phyloP scores from a whole-genome alignment of 768 basidiomycete species.

The Suillus americanus region DNA sequence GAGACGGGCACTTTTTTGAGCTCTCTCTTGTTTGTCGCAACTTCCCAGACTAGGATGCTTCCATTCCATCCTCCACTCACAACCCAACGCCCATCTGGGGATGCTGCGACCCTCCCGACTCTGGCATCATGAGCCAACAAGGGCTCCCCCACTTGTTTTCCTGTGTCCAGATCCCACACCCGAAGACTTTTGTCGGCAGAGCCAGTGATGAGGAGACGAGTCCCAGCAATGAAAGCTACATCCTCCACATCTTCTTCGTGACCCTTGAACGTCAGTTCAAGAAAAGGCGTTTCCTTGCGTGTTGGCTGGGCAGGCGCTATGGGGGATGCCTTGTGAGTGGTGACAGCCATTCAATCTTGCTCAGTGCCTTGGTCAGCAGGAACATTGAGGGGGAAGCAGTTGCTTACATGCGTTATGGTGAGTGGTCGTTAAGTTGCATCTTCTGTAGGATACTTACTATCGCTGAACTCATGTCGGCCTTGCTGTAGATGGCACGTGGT shows the following conservation, averaged over 20 bases:
- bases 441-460: background rate
- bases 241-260: background rate
- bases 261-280: background rate
- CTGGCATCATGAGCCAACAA: slow-evolving; percentile 12
- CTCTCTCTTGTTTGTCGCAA: background rate
- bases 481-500: background rate
- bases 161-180: slow-evolving; percentile 16
- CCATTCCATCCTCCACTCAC: slow-evolving; percentile 11
- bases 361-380: background rate
- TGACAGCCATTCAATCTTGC: background rate
- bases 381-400: background rate
- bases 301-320: background rate
- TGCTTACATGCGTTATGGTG: background rate
- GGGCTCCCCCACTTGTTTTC: slow-evolving; percentile 18
- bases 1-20: background rate
- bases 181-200: background rate
- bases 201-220: background rate
- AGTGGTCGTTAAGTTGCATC: background rate
- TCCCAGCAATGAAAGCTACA: background rate
- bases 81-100: slow-evolving; percentile 14
- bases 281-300: background rate
- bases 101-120: slow-evolving; percentile 36
- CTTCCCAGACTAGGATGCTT: background rate
- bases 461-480: background rate
- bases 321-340: background rate